Base-by-base conservation (phyloP, 2,329 filamentous ascomycete genomes). In the Tolypocladium tropicale region DNA sequence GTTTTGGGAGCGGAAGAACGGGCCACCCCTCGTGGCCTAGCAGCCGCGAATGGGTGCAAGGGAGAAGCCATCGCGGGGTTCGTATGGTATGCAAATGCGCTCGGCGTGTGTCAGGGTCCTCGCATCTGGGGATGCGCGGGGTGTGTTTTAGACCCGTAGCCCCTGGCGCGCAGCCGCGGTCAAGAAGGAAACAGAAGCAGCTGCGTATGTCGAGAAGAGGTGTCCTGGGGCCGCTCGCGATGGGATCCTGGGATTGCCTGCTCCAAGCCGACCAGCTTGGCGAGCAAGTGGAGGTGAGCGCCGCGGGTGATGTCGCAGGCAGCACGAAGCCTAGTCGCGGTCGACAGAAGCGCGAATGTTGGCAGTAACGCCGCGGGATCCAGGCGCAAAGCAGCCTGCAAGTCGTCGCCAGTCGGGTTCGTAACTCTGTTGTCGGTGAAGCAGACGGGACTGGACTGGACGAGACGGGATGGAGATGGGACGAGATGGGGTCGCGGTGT, bases 1-100 rank as follows among this genome's bases (percentile, higher is more conserved):
- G 81, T 83, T 63, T 68, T 78, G 52, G 75, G 76, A 14, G 69
- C 65, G 52, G 70, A 67, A 46, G 70, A 67, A 60, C 68, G 69
- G 60, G 72, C 70, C 62, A 74, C 73, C 58, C 70, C 73, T 64
- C 71, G 73, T 61, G 78, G 69, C 60, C 76, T 70, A 62, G 73
- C 71, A 58, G 74, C 70, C 65, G 73, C 70, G 57, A 72, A 69
- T 61, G 74, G 72, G 67, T 77, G 74, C 55, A 76, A 72, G 64
- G 73, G 69, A 65, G 73, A 69, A 78, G 81, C 79, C 56, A 54
- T 66, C 61, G 48, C 37, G 46, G 52, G 43, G 58, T 52, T n/a
- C 52, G 54, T 55, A 57, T 57, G 62, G 62, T 60, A 65, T 61
- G 64, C 60, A 59, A 56, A 59, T 48, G 52, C 41, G 18, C 41